Percentiles rank a stretch among this genome's conserved stretches.
These are phyloP conservation scores for Xerocomus brunneocitrinus DNA, from an alignment of 768 basidiomycete species.

Conservation along the genomic window DNA sequence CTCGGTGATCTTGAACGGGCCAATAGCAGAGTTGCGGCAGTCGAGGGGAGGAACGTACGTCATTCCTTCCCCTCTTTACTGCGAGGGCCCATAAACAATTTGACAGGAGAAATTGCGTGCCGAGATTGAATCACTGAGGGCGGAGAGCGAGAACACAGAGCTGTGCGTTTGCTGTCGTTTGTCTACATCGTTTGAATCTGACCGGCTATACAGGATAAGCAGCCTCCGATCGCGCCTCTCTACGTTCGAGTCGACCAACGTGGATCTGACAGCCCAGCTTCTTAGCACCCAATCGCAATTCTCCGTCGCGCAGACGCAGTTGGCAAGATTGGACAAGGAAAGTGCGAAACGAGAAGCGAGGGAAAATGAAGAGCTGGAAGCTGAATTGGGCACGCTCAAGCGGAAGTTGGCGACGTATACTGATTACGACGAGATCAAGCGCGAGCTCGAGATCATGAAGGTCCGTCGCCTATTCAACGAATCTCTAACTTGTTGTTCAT, in stretches of 20 bases:
- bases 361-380: slow-evolving; percentile 35
- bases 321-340: slow-evolving; percentile 16
- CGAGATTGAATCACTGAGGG: slow-evolving; percentile 87
- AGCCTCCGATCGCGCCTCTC: slow-evolving; percentile 65
- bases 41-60: slow-evolving; percentile 88
- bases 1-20: slow-evolving; percentile 91
- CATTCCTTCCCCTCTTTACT: not conserved
- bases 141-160: slow-evolving; percentile 67
- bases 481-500: not conserved
- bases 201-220: slow-evolving; percentile 13
- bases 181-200: not conserved
- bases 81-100: not conserved
- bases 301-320: slow-evolving; percentile 13
- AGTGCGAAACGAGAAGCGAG: slow-evolving; percentile 14
- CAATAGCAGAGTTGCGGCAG: slow-evolving; percentile 87
- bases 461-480: slow-evolving; percentile 35
- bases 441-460: slow-evolving; percentile 98
- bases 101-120: slow-evolving; percentile 87
- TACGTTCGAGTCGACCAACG: slow-evolving; percentile 60
- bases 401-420: slow-evolving; percentile 63
- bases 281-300: slow-evolving; percentile 18
- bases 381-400: slow-evolving; percentile 67
- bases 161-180: slow-evolving; percentile 42
- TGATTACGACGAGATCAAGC: slow-evolving; percentile 97
- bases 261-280: slow-evolving; percentile 13